Evolutionary conservation across 2,329 filamentous ascomycete species (phyloP).

Genomic region (Purpureocillium lavendulum): DNA sequence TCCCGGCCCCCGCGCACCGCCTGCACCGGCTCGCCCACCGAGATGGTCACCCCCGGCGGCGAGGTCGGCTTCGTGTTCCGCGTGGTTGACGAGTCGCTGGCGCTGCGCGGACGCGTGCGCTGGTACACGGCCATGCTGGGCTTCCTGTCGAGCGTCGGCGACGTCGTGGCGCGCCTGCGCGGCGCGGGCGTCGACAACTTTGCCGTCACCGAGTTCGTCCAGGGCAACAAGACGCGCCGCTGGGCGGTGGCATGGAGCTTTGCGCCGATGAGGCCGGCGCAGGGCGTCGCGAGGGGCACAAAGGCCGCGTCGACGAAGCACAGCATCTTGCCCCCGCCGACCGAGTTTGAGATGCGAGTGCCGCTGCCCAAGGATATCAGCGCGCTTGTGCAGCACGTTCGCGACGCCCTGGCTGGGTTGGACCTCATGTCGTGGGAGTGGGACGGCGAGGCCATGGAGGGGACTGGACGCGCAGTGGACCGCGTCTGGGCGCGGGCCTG

Average conservation of each 20-base stretch:
- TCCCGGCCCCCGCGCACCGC: slow-evolving; percentile 59
- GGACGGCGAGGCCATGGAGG: slow-evolving; percentile 42
- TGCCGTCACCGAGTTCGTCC: slow-evolving; percentile 71
- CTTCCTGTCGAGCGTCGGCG: slow-evolving; percentile 61
- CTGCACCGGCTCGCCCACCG: slow-evolving; percentile 66
- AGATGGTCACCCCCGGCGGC: slow-evolving; percentile 80
- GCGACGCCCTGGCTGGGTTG: slow-evolving; percentile 42
- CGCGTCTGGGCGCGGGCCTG: slow-evolving; percentile 77
- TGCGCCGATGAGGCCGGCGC: slow-evolving; percentile 51
- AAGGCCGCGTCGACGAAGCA: slow-evolving; percentile 27
- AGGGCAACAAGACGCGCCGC: slow-evolving; percentile 68
- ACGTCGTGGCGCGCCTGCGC: slow-evolving; percentile 51
- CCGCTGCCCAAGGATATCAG: slow-evolving; percentile 33
- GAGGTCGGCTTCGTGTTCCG: slow-evolving; percentile 66
- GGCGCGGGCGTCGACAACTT: slow-evolving; percentile 61
- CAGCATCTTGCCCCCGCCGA: slow-evolving; percentile 31
- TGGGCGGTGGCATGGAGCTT: slow-evolving; percentile 93
- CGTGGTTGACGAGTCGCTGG: slow-evolving; percentile 62
- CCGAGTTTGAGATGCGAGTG: slow-evolving; percentile 35
- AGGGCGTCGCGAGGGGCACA: slow-evolving; percentile 35
- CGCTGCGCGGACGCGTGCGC: slow-evolving; percentile 50
- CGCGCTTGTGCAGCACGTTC: slow-evolving; percentile 23
- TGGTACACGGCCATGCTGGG: slow-evolving; percentile 95
- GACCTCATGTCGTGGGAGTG: slow-evolving; percentile 57
- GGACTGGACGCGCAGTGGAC: slow-evolving; percentile 53